phyloP scores from a whole-genome alignment of 1,139 yeast species.

The Scheffersomyces quercinus region DNA sequence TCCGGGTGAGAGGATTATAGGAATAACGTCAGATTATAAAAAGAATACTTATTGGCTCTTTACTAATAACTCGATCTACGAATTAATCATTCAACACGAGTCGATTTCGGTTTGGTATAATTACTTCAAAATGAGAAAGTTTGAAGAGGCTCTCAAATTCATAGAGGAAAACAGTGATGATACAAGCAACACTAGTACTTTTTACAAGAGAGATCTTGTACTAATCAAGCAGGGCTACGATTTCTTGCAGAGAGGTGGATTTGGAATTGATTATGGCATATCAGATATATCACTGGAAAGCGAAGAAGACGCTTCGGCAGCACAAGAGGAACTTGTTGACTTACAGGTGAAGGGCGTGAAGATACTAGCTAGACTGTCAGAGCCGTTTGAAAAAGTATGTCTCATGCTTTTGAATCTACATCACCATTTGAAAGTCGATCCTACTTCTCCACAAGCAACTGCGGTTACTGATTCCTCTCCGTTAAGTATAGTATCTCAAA shows the following conservation, averaged over 20 bases:
- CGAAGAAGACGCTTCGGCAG: slow-evolving; percentile 6
- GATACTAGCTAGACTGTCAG: slow-evolving; percentile 62
- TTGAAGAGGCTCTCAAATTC: slow-evolving; percentile 65
- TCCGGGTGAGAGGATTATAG: slow-evolving; percentile 44
- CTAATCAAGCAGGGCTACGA: slow-evolving; percentile 64
- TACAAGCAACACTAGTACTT: slow-evolving; percentile 21
- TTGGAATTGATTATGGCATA: slow-evolving; percentile 30
- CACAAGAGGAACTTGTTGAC: slow-evolving; percentile 14
- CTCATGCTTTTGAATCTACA: slow-evolving; percentile 55
- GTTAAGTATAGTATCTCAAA: slow-evolving; percentile 21
- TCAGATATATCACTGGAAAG: slow-evolving; percentile 9
- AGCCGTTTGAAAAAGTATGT: slow-evolving; percentile 72
- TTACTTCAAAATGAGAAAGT: slow-evolving; percentile 60
- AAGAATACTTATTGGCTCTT: slow-evolving; percentile 32
- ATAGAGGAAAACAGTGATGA: slow-evolving; percentile 25
- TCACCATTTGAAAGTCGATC: slow-evolving; percentile 3
- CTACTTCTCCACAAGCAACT: neutral
- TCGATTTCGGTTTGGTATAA: slow-evolving; percentile 75
- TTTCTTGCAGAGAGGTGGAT: slow-evolving; percentile 46
- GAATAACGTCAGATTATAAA: slow-evolving; percentile 59
- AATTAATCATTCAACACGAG: slow-evolving; percentile 71
- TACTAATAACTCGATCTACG: slow-evolving; percentile 45
- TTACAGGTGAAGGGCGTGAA: slow-evolving; percentile 57
- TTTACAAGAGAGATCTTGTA: slow-evolving; percentile 50
- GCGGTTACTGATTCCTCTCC: slow-evolving; percentile 1